Evolutionary conservation across 2,329 filamentous ascomycete genomes (phyloP), one percentile per base, ranked within the genome.

Genomic region (Neoascochyta sp.): DNA sequence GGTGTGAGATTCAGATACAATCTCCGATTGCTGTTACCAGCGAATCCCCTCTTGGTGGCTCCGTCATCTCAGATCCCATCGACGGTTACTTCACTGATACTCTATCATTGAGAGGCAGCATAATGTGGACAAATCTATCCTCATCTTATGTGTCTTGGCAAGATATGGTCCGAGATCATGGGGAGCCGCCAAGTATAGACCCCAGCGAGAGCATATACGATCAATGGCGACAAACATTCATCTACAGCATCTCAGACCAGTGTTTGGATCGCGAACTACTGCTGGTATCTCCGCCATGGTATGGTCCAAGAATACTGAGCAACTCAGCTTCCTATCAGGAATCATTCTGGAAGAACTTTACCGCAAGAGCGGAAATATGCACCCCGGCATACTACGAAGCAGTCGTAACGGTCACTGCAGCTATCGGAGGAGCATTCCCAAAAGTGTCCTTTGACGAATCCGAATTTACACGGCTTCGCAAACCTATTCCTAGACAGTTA

Each of bases 321-420:
- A 36, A 16, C 11, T 21, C 20, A 31, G 28, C 11, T 9, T 31
- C 17, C 12, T 4, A 8, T 4, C 34, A 22, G 7, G 15, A 8
- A 1, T 16, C 29, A 7, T 27, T 29, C 9, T 14, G 26, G 5
- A 11, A 22, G 9, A 35, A 37, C 7, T 28, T 41, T 11, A 27
- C 23, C 5, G 18, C 35, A 5, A 28, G 24, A 6, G 29, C 34
- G 14, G 29, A 47, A 21, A 10, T 44, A 4, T 49, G 45, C 16
- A 30, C 39, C 11, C 24, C 39, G 7, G 31, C 12, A 7, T 31
- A 38, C 16, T 34, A 24, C 9, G 37, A 36, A 22, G 45, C 35
- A 11, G 29, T 17, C 4, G 25, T 38, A 5, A 21, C 32, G 1
- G 37, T 43, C 9, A 35, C 32, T 11, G 37, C 30, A 2, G 28